phyloP scores from a whole-genome alignment of 2,329 filamentous ascomycete genomes.

The Ascochyta rabiei region DNA sequence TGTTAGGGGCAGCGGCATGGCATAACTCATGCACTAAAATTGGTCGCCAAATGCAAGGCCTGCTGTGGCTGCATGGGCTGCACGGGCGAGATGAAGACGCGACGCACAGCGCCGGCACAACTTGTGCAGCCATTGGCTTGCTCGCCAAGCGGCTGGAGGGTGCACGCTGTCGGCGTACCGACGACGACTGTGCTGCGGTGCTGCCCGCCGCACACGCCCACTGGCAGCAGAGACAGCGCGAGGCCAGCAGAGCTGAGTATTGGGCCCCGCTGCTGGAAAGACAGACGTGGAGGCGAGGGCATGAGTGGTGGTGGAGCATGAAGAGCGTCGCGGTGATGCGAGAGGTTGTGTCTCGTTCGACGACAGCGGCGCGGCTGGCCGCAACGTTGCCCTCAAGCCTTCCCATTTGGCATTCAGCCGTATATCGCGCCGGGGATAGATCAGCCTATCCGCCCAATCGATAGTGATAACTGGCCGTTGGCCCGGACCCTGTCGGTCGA shows the following conservation, averaged over 20 bases:
- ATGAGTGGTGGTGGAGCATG: constrained; percentile 13
- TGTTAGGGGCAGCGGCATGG: constrained; percentile 46
- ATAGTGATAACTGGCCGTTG: constrained; percentile 47
- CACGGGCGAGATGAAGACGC: constrained; percentile 46
- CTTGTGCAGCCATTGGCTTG: constrained; percentile 29
- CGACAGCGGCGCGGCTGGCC: constrained; percentile 20
- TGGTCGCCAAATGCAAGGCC: constrained; percentile 40
- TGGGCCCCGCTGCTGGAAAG: constrained; percentile 19
- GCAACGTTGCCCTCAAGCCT: constrained; percentile 19
- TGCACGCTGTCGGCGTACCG: constrained; percentile 23
- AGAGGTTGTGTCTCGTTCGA: constrained; percentile 37
- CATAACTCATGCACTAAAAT: constrained; percentile 46
- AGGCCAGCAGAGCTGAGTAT: constrained; percentile 13
- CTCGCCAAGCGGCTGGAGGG: constrained; percentile 9
- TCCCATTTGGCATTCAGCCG: constrained; percentile 34
- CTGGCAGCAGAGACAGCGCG: constrained; percentile 16
- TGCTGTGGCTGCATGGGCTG: constrained; percentile 38
- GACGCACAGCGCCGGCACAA: constrained; percentile 33
- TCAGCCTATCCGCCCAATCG: constrained; percentile 49
- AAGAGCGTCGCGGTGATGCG: constrained; percentile 15
- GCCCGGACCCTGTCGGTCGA: constrained; percentile 35
- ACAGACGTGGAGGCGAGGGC: constrained; percentile 15
- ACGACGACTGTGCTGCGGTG: constrained; percentile 24
- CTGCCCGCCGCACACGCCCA: constrained; percentile 28
- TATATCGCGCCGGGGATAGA: constrained; percentile 24